Conservation (phyloP, 768 basidiomycete genomes). For the Podaxis mareebaensis region DNA sequence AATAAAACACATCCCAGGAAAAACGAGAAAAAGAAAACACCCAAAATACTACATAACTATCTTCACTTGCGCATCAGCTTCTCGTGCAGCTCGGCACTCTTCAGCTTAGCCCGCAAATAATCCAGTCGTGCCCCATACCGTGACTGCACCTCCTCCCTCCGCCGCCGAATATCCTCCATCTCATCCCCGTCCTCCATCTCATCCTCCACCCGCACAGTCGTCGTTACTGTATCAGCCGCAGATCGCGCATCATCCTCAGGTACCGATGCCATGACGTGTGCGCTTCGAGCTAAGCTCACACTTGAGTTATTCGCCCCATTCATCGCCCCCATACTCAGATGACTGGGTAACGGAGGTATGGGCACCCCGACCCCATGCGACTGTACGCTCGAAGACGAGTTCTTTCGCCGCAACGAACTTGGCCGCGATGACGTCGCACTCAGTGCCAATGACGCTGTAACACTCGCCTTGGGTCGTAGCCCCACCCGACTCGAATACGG, state of each 20-base stretch:
- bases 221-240: conserved; percentile 24
- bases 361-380: conserved; percentile 41
- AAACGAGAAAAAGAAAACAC: background rate
- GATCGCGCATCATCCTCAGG: conserved; percentile 44
- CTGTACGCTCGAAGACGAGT: conserved; percentile 61
- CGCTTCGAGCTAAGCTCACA: conserved; percentile 53
- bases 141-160: conserved; percentile 67
- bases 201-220: conserved; percentile 30
- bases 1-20: conserved; percentile 12
- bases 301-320: conserved; percentile 38
- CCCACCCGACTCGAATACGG: conserved; percentile 39
- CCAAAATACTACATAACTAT: conserved; percentile 9
- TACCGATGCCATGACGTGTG: conserved; percentile 52
- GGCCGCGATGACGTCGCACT: conserved; percentile 31
- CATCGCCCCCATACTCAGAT: conserved; percentile 31
- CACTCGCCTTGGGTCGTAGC: conserved; percentile 34
- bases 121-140: conserved; percentile 79
- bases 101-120: conserved; percentile 78
- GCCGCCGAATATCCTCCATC: conserved; percentile 67
- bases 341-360: conserved; percentile 33
- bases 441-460: conserved; percentile 26
- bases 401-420: conserved; percentile 51
- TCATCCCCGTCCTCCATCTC: conserved; percentile 58
- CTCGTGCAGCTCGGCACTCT: conserved; percentile 83
- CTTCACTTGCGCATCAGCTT: conserved; percentile 65